Percentiles rank a stretch among this genome's conserved stretches.
Evolutionary conservation across 345 rosid genomes (phyloP).

Genomic region (Toxicodendron radicans): DNA sequence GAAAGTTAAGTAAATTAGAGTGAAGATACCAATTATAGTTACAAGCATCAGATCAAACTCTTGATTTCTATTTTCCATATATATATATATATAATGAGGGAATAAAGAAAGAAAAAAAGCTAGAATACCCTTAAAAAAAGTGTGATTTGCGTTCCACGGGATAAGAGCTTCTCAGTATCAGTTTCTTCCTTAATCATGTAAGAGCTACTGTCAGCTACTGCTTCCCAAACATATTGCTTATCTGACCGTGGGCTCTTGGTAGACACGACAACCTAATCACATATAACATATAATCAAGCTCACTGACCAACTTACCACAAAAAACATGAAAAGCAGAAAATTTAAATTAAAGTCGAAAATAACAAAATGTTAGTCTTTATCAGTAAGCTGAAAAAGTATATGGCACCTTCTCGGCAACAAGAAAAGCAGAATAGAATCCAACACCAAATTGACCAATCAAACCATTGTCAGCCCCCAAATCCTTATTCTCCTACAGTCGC

Average conservation of each 20-base stretch:
- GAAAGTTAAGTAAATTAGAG: too few species aligned
- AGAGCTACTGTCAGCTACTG: slow-evolving; percentile 87
- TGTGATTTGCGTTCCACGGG: slow-evolving; percentile 91
- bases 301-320: slow-evolving; percentile 10
- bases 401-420: slow-evolving; percentile 91
- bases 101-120: slow-evolving; percentile 13
- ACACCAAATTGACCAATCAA: slow-evolving; percentile 99
- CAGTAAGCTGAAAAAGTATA: background rate
- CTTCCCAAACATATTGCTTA: slow-evolving; percentile 95
- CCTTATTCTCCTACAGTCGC: slow-evolving; percentile 73
- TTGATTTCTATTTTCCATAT: too few species aligned
- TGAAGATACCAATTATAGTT: background rate
- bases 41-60: background rate
- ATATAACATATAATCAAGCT: slow-evolving; percentile 14
- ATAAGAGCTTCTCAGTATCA: slow-evolving; percentile 69
- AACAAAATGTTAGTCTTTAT: background rate
- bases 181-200: slow-evolving; percentile 87
- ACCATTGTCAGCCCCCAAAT: slow-evolving; percentile 80
- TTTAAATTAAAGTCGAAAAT: background rate
- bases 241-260: slow-evolving; percentile 96
- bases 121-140: slow-evolving; percentile 70
- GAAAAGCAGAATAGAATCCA: slow-evolving; percentile 97
- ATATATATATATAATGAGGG: background rate
- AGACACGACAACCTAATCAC: slow-evolving; percentile 77
- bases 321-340: background rate